phyloP scores from a whole-genome alignment of 1,284 basidiomycete genomes.

The Takashimella tepidaria region DNA sequence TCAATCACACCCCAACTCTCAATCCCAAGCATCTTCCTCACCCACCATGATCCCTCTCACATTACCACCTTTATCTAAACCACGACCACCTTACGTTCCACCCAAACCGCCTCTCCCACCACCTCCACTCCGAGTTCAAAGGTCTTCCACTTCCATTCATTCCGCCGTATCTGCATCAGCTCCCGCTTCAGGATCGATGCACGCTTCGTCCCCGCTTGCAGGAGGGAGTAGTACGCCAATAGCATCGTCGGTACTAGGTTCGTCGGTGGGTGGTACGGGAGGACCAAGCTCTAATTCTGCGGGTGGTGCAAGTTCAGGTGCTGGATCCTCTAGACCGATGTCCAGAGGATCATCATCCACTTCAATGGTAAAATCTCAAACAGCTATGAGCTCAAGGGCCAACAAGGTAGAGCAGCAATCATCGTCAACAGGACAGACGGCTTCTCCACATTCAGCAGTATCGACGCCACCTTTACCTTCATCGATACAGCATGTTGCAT shows the following conservation, averaged over 20 bases:
- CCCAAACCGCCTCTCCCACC: slow-evolving; percentile 17
- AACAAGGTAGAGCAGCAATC: too few species aligned
- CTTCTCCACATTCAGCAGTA: not conserved
- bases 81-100: slow-evolving; percentile 19
- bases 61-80: slow-evolving; percentile 5
- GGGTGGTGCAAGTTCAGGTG: too few species aligned
- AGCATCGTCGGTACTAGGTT: too few species aligned
- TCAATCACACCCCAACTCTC: not conserved
- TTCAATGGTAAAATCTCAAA: not conserved
- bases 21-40: not conserved
- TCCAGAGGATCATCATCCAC: not conserved
- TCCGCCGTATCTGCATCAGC: not conserved
- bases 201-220: not conserved
- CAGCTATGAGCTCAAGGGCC: too few species aligned
- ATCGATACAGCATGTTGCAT: too few species aligned
- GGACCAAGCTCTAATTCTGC: too few species aligned
- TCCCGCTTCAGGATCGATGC: not conserved
- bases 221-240: not conserved
- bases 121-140: not conserved
- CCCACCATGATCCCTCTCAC: not conserved
- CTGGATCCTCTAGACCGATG: not conserved
- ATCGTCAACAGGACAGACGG: not conserved
- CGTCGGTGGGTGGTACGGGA: too few species aligned
- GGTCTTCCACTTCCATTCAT: not conserved
- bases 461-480: not conserved